Base-by-base conservation (phyloP, 805 yeast species). In the Grigorovia yakushimaensis region DNA sequence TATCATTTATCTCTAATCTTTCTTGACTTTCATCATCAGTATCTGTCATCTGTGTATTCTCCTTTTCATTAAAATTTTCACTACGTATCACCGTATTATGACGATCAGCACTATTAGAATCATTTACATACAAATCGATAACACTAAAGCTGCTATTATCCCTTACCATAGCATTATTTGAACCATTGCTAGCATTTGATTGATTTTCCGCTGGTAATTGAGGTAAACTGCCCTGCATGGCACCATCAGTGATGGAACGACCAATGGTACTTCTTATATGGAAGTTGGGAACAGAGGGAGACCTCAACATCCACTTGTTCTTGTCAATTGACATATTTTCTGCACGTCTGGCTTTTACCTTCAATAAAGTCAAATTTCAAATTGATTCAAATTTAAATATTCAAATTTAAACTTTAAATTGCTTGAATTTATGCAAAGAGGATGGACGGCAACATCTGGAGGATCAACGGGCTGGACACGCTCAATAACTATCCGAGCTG, bases 61-160 rank as follows among this genome's bases (percentile, higher is more conserved):
- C 53, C 15, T 52, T 52, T 4, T 49, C 49, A 6, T 44, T 44
- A 36, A 46, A 39, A 5, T 45, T 45, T 7, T 42, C 46, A 18
- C 19, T 42, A 6, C 48, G 51, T 6, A 19, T 21, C 4, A 4
- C 40, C 35, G 43, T 37, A 33, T 8, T 13, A 6, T 33, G 13
- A 11, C 36, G 17, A 24, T 33, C 22, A 17, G 48, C 15, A 27
- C 42, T 18, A 6, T 46, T 30, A 11, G 47, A 53, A 27, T 57
- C 60, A 45, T 66, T 70, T 0, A 64, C 63, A 50, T 68, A 68
- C 54, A 68, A 51, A 42, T 68, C 70, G 39, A 68, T 66, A 11
- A 68, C 64, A 44, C 73, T 68, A 42, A 66, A 47, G 22, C 57
- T 60, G 5, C 62, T 63, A 39, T 59, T 62, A 7, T 58, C 58